Base-by-base conservation (phyloP, 225 moss, liverwort and hornwort species). In the Ulota crispa region DNA sequence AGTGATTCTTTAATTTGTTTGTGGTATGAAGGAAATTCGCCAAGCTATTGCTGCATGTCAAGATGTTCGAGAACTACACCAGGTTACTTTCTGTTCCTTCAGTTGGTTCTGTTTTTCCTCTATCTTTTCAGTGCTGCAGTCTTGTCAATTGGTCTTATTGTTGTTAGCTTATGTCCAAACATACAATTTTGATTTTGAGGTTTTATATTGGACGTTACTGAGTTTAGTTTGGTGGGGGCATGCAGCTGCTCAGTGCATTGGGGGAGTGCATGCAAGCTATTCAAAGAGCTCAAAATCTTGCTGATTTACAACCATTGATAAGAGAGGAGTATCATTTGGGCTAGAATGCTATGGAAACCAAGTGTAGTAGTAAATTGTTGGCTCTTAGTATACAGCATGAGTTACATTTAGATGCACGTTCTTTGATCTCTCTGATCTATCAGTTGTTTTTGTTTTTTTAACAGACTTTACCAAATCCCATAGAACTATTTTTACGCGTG, bases 241-340 rank as follows among this genome's bases (percentile, higher is more conserved):
- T 85, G 80, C 88, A 91, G 91, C 76, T 91, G 45, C 75, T 91
- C 50, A 53, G 68, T 62, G 66, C 85, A 9, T 15, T 85, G 80
- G 83, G 86, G 68, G 85, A 81, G 61, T 88, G 91, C 84, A 83
- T 88, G 86, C 80, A 85, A 71, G 82, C 83, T 34, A 91, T 91
- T 69, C 80, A 91, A 80, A 83, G 83, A 68, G 84, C 76, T 66
- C 77, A 78, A 11, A 39, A 28, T 59, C 80, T 91, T 55, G 41
- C 45, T 52, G 32, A 45, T 27, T 53, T 54, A n/a, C 21, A 73
- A 41, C 42, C 54, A 74, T 66, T 70, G 59, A n/a, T 68, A 54
- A 66, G 61, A 43, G 61, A 66, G 53, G 60, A 50, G 72, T 50
- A 63, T 68, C 63, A 45, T 56, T 70, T 78, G 55, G 34, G 45